phyloP scores from a whole-genome alignment of 108 stramenopile species.

The Fistulifera pelliculosa region DNA sequence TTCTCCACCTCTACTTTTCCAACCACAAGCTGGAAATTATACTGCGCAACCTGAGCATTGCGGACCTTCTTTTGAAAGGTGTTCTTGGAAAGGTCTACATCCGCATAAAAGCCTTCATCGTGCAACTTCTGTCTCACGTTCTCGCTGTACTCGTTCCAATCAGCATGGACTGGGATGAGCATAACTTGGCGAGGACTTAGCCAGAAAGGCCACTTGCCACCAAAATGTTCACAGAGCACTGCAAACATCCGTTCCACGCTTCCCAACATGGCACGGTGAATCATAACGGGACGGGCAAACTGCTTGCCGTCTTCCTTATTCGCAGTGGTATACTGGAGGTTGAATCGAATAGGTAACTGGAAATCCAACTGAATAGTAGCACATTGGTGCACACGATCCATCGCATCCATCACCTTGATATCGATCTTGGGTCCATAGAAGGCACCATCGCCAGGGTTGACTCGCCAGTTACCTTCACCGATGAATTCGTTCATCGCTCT shows the following conservation, averaged over 20 bases:
- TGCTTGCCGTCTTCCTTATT: conserved; percentile 74
- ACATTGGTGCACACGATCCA: conserved; percentile 99
- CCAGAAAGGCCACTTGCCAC: conserved; percentile 99
- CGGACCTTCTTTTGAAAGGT: conserved; percentile 99
- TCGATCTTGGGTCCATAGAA: conserved; percentile 99
- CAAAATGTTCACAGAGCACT: conserved; percentile 97
- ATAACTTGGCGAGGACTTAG: conserved; percentile 96
- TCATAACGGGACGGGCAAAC: conserved; percentile 94
- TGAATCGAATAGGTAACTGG: conserved; percentile 98
- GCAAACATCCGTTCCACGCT: conserved; percentile 99
- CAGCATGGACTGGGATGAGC: conserved; percentile 91
- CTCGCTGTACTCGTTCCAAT: conserved; percentile 74
- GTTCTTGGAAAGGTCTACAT: conserved; percentile 86
- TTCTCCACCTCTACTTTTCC: conserved; percentile 86
- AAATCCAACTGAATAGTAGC: conserved; percentile 99
- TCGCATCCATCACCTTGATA: conserved; percentile 99
- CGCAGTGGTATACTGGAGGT: conserved; percentile 85
- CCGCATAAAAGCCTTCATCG: conserved; percentile 87
- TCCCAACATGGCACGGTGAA: conserved; percentile 99
- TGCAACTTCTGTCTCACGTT: conserved; percentile 78
- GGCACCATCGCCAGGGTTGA: conserved; percentile 98
- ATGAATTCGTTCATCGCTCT: conserved; percentile 92
- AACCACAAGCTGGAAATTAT: conserved; percentile 98
- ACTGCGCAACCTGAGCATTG: conserved; percentile 92
- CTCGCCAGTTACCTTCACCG: conserved; percentile 90